Evolutionary conservation across 2,329 filamentous ascomycete species (phyloP).

Genomic region (Alternaria triticina): DNA sequence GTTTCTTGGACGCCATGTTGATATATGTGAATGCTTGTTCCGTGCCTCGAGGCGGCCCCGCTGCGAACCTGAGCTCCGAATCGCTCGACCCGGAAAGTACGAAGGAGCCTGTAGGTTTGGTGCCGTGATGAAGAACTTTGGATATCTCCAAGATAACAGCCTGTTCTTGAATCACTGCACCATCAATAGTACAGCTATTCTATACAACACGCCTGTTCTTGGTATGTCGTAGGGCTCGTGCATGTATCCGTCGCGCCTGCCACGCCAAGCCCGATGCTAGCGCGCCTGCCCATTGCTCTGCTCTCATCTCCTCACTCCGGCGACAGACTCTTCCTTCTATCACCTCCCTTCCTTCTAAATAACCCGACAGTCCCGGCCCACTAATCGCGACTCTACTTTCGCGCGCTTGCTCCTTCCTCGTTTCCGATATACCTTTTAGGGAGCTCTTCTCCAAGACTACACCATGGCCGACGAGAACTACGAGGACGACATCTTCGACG

Average conservation of each 20-base stretch:
- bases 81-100: conserved; percentile 8
- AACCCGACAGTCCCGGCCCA: neutral
- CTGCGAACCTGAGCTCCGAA: conserved; percentile 20
- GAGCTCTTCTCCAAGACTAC: neutral
- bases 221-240: conserved; percentile 5
- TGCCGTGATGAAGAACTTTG: neutral
- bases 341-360: neutral
- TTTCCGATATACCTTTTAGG: neutral
- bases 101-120: neutral
- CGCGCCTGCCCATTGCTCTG: conserved; percentile 17
- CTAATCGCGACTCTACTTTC: neutral
- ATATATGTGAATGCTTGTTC: conserved; percentile 2
- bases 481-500: conserved; percentile 94
- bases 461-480: conserved; percentile 83
- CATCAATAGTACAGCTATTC: neutral
- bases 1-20: conserved; percentile 55
- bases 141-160: neutral
- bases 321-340: conserved; percentile 33
- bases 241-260: conserved; percentile 13
- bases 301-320: conserved; percentile 28
- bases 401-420: neutral
- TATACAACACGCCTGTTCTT: neutral
- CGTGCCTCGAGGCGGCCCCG: conserved; percentile 18
- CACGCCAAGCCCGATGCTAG: conserved; percentile 29
- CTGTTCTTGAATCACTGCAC: neutral